Percentiles rank a stretch among this genome's conserved stretches.
Conservation (phyloP, 2,329 filamentous ascomycete species). For the Diaporthe nobilis region DNA sequence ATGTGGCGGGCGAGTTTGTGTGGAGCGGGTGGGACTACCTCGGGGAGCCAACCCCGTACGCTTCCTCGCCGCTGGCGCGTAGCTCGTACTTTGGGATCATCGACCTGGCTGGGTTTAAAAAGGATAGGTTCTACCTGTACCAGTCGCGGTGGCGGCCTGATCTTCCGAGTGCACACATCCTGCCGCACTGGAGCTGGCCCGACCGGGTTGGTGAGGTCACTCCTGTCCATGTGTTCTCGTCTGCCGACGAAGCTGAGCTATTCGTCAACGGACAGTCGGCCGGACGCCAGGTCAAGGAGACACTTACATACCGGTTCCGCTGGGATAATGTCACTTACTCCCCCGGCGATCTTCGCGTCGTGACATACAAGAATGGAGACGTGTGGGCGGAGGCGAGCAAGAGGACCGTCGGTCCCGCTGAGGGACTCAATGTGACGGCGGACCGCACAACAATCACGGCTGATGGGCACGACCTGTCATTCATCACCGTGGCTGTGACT, state of each 20-base stretch:
- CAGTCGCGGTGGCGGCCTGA: conserved; percentile 67
- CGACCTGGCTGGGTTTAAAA: conserved; percentile 69
- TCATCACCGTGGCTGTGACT: conserved; percentile 60
- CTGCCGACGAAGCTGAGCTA: conserved; percentile 66
- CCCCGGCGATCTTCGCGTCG: conserved; percentile 62
- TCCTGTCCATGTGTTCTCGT: conserved; percentile 67
- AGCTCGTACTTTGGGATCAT: conserved; percentile 70
- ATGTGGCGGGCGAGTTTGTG: conserved; percentile 67
- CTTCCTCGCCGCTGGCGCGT: conserved; percentile 52
- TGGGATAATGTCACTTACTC: conserved; percentile 66
- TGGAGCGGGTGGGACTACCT: conserved; percentile 67
- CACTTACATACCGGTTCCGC: conserved; percentile 62
- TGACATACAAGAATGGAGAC: conserved; percentile 62
- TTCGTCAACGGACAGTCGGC: conserved; percentile 66
- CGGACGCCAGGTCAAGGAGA: conserved; percentile 55
- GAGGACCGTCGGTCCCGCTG: conserved; percentile 57
- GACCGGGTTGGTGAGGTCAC: conserved; percentile 62
- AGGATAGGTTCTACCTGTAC: conserved; percentile 69
- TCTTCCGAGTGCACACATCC: conserved; percentile 63
- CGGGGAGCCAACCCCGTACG: conserved; percentile 65
- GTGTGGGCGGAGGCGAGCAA: conserved; percentile 61
- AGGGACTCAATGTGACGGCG: conserved; percentile 54
- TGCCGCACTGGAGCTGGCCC: conserved; percentile 70
- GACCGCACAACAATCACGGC: conserved; percentile 56
- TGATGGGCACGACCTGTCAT: conserved; percentile 62